These are phyloP conservation scores for Quercus bicolor DNA, from an alignment of 306 rosid genomes.

Conservation along the genomic window DNA sequence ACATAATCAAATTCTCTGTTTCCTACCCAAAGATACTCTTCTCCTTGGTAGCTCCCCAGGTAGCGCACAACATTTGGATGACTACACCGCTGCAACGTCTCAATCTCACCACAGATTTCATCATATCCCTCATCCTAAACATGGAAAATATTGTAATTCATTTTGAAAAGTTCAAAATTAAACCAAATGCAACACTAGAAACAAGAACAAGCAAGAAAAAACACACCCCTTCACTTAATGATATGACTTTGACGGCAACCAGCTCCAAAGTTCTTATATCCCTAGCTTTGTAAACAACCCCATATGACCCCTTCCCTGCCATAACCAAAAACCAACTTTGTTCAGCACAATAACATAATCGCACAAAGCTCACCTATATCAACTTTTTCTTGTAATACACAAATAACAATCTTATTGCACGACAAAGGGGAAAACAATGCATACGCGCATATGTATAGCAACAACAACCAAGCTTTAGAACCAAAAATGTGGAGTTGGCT, in stretches of 20 bases:
- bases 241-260: conserved; percentile 95
- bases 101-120: conserved; percentile 97
- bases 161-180: conserved; percentile 19
- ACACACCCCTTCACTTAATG: conserved; percentile 85
- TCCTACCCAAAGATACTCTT: conserved; percentile 97
- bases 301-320: conserved; percentile 96
- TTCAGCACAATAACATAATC: not conserved
- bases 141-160: conserved; percentile 16
- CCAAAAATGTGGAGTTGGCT: no score
- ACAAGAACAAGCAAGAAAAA: not conserved
- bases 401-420: no score
- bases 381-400: not conserved
- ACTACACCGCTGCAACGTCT: conserved; percentile 96
- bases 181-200: conserved; percentile 5
- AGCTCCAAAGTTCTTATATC: conserved; percentile 84
- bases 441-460: no score
- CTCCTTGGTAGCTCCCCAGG: conserved; percentile 99
- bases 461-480: no score
- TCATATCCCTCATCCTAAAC: conserved; percentile 96
- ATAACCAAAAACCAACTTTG: conserved; percentile 16
- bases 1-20: not conserved
- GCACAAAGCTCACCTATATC: not conserved
- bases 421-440: no score
- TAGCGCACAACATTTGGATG: conserved; percentile 98
- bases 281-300: conserved; percentile 96